Percentiles rank a stretch among this genome's conserved stretches.
phyloP scores from a whole-genome alignment of 2,329 filamentous ascomycete genomes.

The Decorospora gaudefroyi region DNA sequence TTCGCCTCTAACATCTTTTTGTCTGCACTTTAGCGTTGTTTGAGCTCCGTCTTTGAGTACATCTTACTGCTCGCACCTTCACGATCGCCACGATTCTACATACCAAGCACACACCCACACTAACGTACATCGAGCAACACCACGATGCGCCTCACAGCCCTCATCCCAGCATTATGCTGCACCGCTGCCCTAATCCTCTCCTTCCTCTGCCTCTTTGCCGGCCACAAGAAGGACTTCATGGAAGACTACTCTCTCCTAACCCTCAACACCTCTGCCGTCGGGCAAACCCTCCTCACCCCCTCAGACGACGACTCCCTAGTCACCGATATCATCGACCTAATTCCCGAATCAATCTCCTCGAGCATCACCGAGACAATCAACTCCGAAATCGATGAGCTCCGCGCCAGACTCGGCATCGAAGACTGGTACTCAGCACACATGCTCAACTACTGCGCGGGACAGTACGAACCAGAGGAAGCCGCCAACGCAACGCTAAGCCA shows the following conservation, averaged over 20 bases:
- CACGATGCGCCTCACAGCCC: slow-evolving; percentile 53
- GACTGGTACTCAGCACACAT: slow-evolving; percentile 67
- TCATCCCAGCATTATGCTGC: slow-evolving; percentile 58
- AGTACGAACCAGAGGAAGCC: slow-evolving; percentile 51
- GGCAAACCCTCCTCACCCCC: slow-evolving; percentile 46
- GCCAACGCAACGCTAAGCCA: slow-evolving; percentile 51
- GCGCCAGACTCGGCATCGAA: slow-evolving; percentile 57
- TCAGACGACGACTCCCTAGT: slow-evolving; percentile 31
- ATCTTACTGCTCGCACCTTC: neutral
- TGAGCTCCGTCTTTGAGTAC: slow-evolving; percentile 1
- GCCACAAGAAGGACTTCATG: slow-evolving; percentile 60
- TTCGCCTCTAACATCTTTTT: slow-evolving; percentile 7
- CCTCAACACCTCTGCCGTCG: slow-evolving; percentile 63
- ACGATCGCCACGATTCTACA: neutral
- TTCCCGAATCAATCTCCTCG: slow-evolving; percentile 45
- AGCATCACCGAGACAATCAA: slow-evolving; percentile 39
- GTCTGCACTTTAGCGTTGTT: slow-evolving; percentile 3
- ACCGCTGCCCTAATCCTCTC: slow-evolving; percentile 62
- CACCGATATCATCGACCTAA: slow-evolving; percentile 40
- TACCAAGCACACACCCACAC: slow-evolving; percentile 1
- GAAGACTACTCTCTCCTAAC: slow-evolving; percentile 62
- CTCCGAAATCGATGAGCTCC: slow-evolving; percentile 52
- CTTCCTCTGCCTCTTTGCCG: slow-evolving; percentile 65
- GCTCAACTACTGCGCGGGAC: slow-evolving; percentile 62
- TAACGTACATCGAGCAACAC: neutral